Percentiles rank a stretch among this genome's conserved stretches.
These are phyloP conservation scores for Colletotrichum karsti DNA, from an alignment of 2,329 filamentous ascomycete species.

Conservation along the genomic window DNA sequence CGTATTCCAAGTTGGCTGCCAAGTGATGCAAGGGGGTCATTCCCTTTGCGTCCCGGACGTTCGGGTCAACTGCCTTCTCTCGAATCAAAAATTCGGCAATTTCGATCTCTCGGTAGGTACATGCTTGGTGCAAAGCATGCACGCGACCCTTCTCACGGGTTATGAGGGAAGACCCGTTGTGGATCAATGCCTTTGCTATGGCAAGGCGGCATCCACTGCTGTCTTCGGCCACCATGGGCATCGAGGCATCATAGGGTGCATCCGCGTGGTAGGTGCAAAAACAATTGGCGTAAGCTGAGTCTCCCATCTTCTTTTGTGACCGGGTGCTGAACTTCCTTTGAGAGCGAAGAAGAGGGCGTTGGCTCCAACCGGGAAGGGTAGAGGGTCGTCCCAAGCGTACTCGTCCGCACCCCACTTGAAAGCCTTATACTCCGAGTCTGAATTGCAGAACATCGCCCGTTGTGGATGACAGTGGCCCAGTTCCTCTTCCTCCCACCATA, in stretches of 20 bases:
- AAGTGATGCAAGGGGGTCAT: background rate
- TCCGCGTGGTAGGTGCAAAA: no score
- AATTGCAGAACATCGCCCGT: background rate
- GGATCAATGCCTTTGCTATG: background rate
- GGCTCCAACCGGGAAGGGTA: background rate
- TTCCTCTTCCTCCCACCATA: background rate
- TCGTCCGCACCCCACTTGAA: background rate
- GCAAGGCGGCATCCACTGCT: background rate
- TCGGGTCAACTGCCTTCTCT: background rate
- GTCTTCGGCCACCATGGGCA: background rate
- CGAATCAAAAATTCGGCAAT: background rate
- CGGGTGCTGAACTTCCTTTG: background rate
- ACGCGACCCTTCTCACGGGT: background rate
- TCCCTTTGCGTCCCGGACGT: background rate
- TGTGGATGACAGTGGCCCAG: background rate
- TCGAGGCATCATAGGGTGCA: no score
- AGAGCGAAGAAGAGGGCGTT: background rate
- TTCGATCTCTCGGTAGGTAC: background rate
- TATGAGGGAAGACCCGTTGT: background rate
- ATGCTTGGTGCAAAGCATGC: background rate
- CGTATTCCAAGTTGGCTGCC: fast-evolving
- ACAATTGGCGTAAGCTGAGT: no score
- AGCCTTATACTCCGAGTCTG: background rate
- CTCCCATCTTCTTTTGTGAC: background rate
- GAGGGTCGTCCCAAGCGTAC: no score